Evolutionary conservation across 2,329 filamentous ascomycete species (phyloP).

Genomic region (Colletotrichum abscissum): DNA sequence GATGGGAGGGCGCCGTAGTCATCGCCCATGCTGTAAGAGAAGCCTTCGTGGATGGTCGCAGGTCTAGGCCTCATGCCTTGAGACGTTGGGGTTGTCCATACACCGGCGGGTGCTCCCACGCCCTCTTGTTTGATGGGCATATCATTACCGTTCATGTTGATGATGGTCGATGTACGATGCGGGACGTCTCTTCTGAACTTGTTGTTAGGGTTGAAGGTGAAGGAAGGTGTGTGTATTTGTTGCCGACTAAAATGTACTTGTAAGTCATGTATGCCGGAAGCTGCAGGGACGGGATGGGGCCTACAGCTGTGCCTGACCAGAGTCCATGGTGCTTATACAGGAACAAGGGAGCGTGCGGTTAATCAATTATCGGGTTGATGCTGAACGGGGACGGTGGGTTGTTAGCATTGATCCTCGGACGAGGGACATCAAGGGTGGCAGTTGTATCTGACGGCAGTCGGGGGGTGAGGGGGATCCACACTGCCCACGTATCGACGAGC

Average conservation of each 20-base stretch:
- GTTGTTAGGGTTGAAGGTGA: constrained; percentile 60
- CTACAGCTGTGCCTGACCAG: constrained; percentile 64
- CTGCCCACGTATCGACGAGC: constrained; percentile 45
- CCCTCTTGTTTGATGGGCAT: constrained; percentile 60
- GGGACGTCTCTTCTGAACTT: constrained; percentile 59
- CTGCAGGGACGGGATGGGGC: constrained; percentile 42
- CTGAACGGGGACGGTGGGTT: constrained; percentile 44
- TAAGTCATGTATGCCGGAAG: constrained; percentile 40
- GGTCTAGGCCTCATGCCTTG: constrained; percentile 64
- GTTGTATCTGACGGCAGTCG: constrained; percentile 40
- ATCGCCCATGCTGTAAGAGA: constrained; percentile 68
- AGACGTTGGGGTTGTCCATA: constrained; percentile 67
- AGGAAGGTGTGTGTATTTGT: constrained; percentile 61
- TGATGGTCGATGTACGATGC: constrained; percentile 54
- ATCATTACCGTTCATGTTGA: constrained; percentile 64
- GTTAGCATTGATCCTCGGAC: constrained; percentile 53
- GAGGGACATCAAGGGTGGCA: constrained; percentile 42
- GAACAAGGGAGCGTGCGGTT: constrained; percentile 47
- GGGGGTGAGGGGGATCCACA: constrained; percentile 41
- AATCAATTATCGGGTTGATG: constrained; percentile 50
- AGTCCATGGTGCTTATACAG: constrained; percentile 59
- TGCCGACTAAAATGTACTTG: constrained; percentile 58
- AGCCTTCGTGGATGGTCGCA: constrained; percentile 70
- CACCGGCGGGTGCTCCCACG: constrained; percentile 55
- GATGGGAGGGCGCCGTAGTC: constrained; percentile 63